phyloP scores from a whole-genome alignment of 2,329 filamentous ascomycete species.

The Hortaea sp. region DNA sequence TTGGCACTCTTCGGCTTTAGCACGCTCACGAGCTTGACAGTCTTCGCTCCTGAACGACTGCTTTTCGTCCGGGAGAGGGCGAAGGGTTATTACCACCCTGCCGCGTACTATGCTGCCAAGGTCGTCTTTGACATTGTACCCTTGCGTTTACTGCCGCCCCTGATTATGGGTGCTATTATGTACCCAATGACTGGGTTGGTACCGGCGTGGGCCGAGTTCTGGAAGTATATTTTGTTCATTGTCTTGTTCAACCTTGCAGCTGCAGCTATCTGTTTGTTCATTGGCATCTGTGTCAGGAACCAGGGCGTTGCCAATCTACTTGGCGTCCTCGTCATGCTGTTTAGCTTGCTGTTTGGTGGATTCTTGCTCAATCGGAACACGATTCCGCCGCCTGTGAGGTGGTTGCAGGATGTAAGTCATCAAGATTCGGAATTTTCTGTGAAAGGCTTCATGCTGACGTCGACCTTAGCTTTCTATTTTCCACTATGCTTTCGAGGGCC shows the following conservation, averaged over 20 bases:
- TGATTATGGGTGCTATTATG: slow-evolving; percentile 89
- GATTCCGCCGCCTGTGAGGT: slow-evolving; percentile 73
- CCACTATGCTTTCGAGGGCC: slow-evolving; percentile 91
- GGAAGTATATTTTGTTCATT: slow-evolving; percentile 82
- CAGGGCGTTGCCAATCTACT: slow-evolving; percentile 85
- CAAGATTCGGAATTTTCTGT: too few species aligned
- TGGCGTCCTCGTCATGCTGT: slow-evolving; percentile 92
- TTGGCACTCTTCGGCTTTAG: slow-evolving; percentile 94
- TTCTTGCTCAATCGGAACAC: slow-evolving; percentile 90
- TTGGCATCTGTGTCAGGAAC: slow-evolving; percentile 91
- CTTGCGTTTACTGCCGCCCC: slow-evolving; percentile 83
- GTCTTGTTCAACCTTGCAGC: slow-evolving; percentile 95
- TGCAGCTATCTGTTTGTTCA: slow-evolving; percentile 86
- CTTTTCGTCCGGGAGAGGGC: slow-evolving; percentile 88
- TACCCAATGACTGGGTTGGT: slow-evolving; percentile 97
- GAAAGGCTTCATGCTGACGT: not conserved
- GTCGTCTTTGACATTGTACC: slow-evolving; percentile 98
- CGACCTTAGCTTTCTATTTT: slow-evolving; percentile 69
- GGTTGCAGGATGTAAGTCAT: slow-evolving; percentile 67
- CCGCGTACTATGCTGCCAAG: slow-evolving; percentile 91
- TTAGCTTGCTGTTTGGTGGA: slow-evolving; percentile 88
- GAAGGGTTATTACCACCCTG: slow-evolving; percentile 89
- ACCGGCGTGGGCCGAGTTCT: slow-evolving; percentile 70
- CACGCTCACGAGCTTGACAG: slow-evolving; percentile 83
- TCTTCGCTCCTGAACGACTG: slow-evolving; percentile 83